Base-by-base conservation (phyloP, 2,329 filamentous ascomycete species). In the Canariomyces notabilis region DNA sequence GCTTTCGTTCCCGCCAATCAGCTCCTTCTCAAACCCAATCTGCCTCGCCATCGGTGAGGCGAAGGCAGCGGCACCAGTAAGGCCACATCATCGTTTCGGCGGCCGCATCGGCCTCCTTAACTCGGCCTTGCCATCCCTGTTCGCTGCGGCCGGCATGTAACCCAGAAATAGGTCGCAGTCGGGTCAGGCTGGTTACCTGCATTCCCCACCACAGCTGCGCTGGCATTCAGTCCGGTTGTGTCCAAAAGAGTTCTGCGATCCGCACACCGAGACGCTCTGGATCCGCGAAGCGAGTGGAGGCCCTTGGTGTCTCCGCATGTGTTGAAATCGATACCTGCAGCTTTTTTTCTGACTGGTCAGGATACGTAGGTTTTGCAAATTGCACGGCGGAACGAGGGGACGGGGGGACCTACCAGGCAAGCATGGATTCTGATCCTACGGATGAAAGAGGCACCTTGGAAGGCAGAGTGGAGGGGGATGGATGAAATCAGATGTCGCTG, bases 331-430 rank as follows among this genome's bases (percentile, higher is more conserved):
- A n/a, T n/a, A n/a, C n/a, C n/a, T n/a, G n/a, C n/a, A n/a, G n/a
- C n/a, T 18, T 42, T 18, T 48, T 43, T 43, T 43, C 19, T 48
- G 39, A 48, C 39, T 43, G 34, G 45, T 48, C 39, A 48, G 39
- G 34, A 48, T 48, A 14, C 12, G 39, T 19, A 43, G 15, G 39
- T 18, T 35, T 20, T 46, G 37, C 44, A 19, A 36, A 34, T 46
- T 46, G 37, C 37, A 36, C 37, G 31, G 44, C 29, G 43, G 14
- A 23, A 37, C 21, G 21, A 26, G n/a, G 42, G 35, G 29, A 39
- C 42, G 26, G 36, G 35, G 42, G 29, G n/a, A 32, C 44, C 20
- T 46, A 46, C 44, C 44, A 11, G 29, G 44, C 19, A 41, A 37
- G 21, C 31, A 46, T 35, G 37, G 21, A 23, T 46, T 21, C 44